Evolutionary conservation across 2,329 filamentous ascomycete species (phyloP).

Genomic region (Colletotrichum shisoi): DNA sequence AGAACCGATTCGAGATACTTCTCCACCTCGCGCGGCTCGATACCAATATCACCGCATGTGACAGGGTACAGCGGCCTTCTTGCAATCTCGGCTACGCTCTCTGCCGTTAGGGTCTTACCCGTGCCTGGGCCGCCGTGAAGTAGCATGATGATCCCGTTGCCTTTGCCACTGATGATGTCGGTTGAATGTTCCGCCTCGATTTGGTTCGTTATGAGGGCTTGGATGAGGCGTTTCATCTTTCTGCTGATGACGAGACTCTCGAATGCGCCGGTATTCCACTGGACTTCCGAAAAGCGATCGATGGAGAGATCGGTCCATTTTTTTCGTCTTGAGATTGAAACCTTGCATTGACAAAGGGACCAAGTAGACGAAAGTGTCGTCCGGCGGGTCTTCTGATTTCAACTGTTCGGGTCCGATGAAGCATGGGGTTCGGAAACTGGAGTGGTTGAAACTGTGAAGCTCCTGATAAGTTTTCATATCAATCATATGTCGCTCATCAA

Average conservation of each 20-base stretch:
- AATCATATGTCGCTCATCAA: too few species aligned
- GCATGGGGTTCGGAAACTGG: too few species aligned
- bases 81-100: constrained; percentile 49
- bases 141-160: constrained; percentile 48
- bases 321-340: too few species aligned
- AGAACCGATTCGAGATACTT: constrained; percentile 46
- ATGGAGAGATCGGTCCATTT: not conserved
- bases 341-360: too few species aligned
- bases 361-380: too few species aligned
- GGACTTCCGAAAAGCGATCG: not conserved
- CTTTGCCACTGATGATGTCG: constrained; percentile 47
- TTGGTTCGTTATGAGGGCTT: constrained; percentile 43
- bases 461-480: too few species aligned
- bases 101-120: constrained; percentile 51
- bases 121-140: constrained; percentile 48
- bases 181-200: constrained; percentile 38
- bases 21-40: constrained; percentile 44
- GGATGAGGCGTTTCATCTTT: constrained; percentile 45
- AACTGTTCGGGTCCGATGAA: too few species aligned
- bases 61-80: constrained; percentile 49
- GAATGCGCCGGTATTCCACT: constrained; percentile 39
- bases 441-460: too few species aligned
- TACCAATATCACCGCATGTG: constrained; percentile 51
- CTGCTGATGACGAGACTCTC: constrained; percentile 36
- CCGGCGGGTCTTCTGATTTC: too few species aligned